Percentiles rank a stretch among this genome's conserved stretches.
Evolutionary conservation across 2,329 filamentous ascomycete species (phyloP).

Genomic region (Neofusicoccum laricinum): DNA sequence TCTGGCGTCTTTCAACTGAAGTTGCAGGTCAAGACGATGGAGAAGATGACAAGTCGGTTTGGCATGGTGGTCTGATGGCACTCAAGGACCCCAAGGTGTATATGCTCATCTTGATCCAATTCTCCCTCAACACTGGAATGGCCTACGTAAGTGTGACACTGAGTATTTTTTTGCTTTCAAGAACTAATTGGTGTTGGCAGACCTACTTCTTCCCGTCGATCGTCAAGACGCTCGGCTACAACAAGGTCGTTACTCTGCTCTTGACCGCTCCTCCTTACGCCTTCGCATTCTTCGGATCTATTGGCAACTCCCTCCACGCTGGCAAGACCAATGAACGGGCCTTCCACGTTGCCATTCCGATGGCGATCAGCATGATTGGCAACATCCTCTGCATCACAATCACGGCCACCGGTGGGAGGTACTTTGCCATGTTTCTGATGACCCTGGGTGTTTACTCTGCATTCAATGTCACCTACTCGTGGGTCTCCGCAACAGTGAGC

Average conservation of each 20-base stretch:
- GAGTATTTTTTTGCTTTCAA: background rate
- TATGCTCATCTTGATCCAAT: conserved; percentile 56
- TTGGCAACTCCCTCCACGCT: conserved; percentile 42
- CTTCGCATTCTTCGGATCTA: conserved; percentile 55
- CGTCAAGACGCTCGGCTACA: conserved; percentile 30
- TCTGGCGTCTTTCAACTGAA: conserved; percentile 56
- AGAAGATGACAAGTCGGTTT: conserved; percentile 51
- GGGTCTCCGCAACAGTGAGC: conserved; percentile 26
- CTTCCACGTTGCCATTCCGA: conserved; percentile 42
- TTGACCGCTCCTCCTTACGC: conserved; percentile 53
- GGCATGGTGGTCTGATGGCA: conserved; percentile 57
- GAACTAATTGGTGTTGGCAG: conserved; percentile 52
- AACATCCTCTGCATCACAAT: conserved; percentile 56
- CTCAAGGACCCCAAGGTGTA: conserved; percentile 62
- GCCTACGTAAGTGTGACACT: conserved; percentile 49
- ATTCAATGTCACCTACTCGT: conserved; percentile 38
- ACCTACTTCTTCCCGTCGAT: conserved; percentile 59
- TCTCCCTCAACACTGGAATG: conserved; percentile 40
- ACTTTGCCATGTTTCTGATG: conserved; percentile 22
- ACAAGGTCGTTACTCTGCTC: conserved; percentile 20
- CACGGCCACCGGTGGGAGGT: conserved; percentile 43
- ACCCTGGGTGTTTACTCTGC: conserved; percentile 25
- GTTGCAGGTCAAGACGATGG: conserved; percentile 57
- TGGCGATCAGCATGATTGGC: conserved; percentile 50
- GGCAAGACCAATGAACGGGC: conserved; percentile 44